Evolutionary conservation across 306 rosid genomes (phyloP).

Genomic region (Vigna angularis): DNA sequence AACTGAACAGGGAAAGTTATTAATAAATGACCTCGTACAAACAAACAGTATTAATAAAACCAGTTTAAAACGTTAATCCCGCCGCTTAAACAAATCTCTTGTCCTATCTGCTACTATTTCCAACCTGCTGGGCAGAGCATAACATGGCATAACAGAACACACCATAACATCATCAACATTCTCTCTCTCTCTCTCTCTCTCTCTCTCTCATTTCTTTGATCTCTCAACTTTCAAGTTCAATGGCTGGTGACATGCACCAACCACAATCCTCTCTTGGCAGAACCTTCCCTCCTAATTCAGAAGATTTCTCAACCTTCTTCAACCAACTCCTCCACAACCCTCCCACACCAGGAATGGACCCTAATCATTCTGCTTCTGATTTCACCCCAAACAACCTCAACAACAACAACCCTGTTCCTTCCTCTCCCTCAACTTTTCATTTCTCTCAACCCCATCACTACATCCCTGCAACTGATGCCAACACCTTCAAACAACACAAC

Average conservation of each 20-base stretch:
- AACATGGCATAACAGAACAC: background rate
- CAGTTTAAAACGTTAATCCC: slow-evolving; percentile 47
- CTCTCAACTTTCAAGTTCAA: background rate
- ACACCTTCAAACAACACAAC: slow-evolving; percentile 50
- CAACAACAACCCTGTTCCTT: slow-evolving; percentile 7
- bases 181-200: slow-evolving; percentile 11
- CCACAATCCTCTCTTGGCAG: slow-evolving; percentile 34
- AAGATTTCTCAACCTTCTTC: slow-evolving; percentile 69
- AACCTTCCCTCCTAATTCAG: slow-evolving; percentile 49
- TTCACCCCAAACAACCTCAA: background rate
- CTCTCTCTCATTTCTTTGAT: background rate
- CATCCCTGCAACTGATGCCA: slow-evolving; percentile 43
- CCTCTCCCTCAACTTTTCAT: slow-evolving; percentile 41
- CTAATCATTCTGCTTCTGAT: slow-evolving; percentile 41
- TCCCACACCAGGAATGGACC: slow-evolving; percentile 32
- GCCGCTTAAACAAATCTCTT: slow-evolving; percentile 28
- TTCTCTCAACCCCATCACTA: slow-evolving; percentile 50
- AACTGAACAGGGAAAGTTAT: too few species aligned
- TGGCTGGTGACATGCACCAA: slow-evolving; percentile 29
- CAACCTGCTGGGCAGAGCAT: slow-evolving; percentile 23
- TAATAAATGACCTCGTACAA: too few species aligned
- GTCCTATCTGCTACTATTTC: slow-evolving; percentile 11
- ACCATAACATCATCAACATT: background rate
- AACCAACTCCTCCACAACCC: slow-evolving; percentile 57
- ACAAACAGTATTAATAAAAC: background rate